These are phyloP conservation scores for Fusarium protoensiforme DNA, from an alignment of 2,329 filamentous ascomycete species.

Conservation along the genomic window DNA sequence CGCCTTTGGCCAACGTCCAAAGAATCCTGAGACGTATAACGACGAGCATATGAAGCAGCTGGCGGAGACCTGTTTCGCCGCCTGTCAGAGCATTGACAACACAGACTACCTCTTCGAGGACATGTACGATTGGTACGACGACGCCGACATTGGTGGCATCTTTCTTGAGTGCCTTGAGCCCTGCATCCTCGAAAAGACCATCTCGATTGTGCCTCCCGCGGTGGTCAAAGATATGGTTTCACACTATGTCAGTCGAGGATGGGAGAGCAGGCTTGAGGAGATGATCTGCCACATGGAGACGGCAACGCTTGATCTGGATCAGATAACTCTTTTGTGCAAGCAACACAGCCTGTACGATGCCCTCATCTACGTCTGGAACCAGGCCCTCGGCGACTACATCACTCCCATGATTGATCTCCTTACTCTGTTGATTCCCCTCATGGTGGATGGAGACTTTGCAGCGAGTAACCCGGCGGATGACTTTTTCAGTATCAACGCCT, in stretches of 20 bases:
- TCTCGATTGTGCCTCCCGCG: slow-evolving; percentile 80
- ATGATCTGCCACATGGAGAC: slow-evolving; percentile 95
- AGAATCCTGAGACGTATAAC: slow-evolving; percentile 56
- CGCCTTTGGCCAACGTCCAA: slow-evolving; percentile 77
- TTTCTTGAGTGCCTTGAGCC: slow-evolving; percentile 92
- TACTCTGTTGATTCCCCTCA: slow-evolving; percentile 70
- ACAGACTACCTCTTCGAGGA: slow-evolving; percentile 90
- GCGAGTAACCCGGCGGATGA: slow-evolving; percentile 69
- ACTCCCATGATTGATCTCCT: slow-evolving; percentile 89
- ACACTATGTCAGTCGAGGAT: slow-evolving; percentile 81
- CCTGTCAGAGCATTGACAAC: slow-evolving; percentile 82
- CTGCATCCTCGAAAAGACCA: slow-evolving; percentile 82
- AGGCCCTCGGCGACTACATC: slow-evolving; percentile 87
- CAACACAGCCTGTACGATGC: slow-evolving; percentile 94
- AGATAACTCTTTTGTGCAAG: slow-evolving; percentile 90
- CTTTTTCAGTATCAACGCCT: slow-evolving; percentile 74
- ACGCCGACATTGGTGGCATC: slow-evolving; percentile 75
- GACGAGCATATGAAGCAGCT: slow-evolving; percentile 78
- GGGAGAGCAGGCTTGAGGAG: slow-evolving; percentile 85
- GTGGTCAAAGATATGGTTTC: slow-evolving; percentile 88
- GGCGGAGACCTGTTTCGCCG: slow-evolving; percentile 83
- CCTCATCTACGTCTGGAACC: slow-evolving; percentile 96
- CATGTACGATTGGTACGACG: slow-evolving; percentile 90
- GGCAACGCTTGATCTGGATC: slow-evolving; percentile 90
- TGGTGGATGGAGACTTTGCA: slow-evolving; percentile 65